Evolutionary conservation across 169 alveolate species (phyloP), one percentile per base, ranked within the genome.

Genomic region (Cryptosporidium sp.): DNA sequence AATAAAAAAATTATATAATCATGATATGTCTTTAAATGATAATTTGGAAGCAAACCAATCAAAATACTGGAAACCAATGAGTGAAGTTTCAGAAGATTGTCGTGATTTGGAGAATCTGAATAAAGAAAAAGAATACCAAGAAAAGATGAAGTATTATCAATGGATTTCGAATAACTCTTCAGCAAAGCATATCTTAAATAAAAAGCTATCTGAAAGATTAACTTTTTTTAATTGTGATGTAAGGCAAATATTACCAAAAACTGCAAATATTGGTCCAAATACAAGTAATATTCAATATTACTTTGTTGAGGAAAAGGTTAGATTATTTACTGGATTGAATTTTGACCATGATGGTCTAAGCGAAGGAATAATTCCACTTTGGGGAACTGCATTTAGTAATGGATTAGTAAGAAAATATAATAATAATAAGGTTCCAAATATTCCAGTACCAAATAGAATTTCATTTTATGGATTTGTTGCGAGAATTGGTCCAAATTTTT

Each of bases 341-440:
- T 62, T 80, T 31, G 89, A 80, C 52, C 89, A 80, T 44, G 89
- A 80, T 62, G 89, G 80, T 29, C 65, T 80, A 51, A 48, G 89
- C 21, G 89, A 80, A 51, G 89, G 89, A 61, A 39, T 80, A 44
- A 80, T 80, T 23, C 89, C 89, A 26, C 69, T 80, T 26, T 80
- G 89, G 89, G 75, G 62, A 60, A 62, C 73, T 14, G 89, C 75
- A 26, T 61, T 80, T n/a, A 56, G 29, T 37, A 80, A 65, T 42
- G 89, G 67, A 80, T 21, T 62, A 45, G 73, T 80, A 9, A 35
- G 89, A 3, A 73, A 58, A 58, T 58, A 73, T 48, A 73, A 73
- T 73, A 80, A 51, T 37, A 65, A 65, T 65, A 80, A 60, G 48
- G 39, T 48, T 3, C 75, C 37, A 80, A 80, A 80, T 14, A 45